Percentiles rank a stretch among this genome's conserved stretches.
These are phyloP conservation scores for Coleophoma eucalyptorum DNA, from an alignment of 2,329 filamentous ascomycete species.

Conservation along the genomic window DNA sequence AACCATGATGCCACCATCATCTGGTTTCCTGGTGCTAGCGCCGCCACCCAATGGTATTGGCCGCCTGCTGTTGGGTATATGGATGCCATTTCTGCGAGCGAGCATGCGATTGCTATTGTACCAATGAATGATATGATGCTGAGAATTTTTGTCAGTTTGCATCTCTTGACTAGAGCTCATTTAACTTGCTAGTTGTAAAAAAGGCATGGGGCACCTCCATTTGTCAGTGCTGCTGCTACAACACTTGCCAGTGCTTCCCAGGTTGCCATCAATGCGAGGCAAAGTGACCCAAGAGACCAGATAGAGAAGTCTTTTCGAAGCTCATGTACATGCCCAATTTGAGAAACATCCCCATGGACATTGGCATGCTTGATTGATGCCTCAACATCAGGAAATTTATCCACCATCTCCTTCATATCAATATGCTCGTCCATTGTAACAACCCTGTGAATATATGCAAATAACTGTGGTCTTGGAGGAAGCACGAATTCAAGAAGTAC, in stretches of 20 bases:
- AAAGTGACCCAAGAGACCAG: constrained; percentile 38
- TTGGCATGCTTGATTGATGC: not conserved
- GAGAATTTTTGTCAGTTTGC: not conserved
- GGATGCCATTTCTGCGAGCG: constrained; percentile 38
- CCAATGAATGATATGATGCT: constrained; percentile 38
- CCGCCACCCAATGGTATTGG: constrained; percentile 58
- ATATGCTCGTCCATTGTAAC: not conserved
- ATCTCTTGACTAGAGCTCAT: no score
- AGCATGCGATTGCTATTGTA: constrained; percentile 33
- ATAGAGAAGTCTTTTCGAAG: constrained; percentile 32
- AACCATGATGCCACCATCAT: constrained; percentile 34
- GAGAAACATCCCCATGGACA: not conserved
- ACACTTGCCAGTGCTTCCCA: constrained; percentile 46
- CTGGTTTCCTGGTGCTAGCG: constrained; percentile 40
- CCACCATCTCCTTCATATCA: not conserved
- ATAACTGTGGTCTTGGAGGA: no score
- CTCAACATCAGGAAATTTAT: not conserved
- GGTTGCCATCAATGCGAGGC: constrained; percentile 45
- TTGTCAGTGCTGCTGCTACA: constrained; percentile 37
- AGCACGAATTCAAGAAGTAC: not conserved
- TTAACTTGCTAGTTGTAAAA: constrained; percentile 38
- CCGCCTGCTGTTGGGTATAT: constrained; percentile 40
- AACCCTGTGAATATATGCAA: not conserved
- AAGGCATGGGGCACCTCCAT: constrained; percentile 41
- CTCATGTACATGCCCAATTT: constrained; percentile 16